phyloP scores from a whole-genome alignment of 176 grass and related monocot species.

The Pontederia crassipes region DNA sequence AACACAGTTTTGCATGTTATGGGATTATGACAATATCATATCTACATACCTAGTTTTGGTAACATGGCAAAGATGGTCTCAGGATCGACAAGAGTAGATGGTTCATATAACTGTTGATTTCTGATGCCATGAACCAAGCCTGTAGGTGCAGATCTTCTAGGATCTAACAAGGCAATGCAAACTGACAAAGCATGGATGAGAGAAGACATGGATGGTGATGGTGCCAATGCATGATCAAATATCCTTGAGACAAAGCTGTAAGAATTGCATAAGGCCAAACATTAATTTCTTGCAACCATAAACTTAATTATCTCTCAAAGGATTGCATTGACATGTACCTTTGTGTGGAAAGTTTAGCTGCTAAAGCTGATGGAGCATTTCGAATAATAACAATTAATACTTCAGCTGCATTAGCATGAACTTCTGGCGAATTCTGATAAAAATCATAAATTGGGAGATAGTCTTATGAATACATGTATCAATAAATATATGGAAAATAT shows the following conservation, averaged over 20 bases:
- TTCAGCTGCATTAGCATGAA: conserved; percentile 23
- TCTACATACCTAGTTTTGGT: conserved; percentile 12
- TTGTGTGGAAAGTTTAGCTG: conserved; percentile 25
- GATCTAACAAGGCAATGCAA: conserved; percentile 27
- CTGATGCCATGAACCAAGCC: background rate
- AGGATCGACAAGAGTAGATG: conserved; percentile 10
- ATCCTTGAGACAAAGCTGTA: conserved; percentile 18
- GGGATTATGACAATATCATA: background rate
- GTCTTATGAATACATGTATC: background rate
- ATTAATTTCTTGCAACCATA: background rate
- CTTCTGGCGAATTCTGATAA: conserved; percentile 22
- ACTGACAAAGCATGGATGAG: conserved; percentile 22
- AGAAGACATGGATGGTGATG: conserved; percentile 13
- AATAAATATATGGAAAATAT: background rate
- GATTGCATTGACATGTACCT: background rate
- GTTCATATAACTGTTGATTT: conserved; percentile 18
- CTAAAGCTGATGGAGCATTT: conserved; percentile 25
- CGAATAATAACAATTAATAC: conserved; percentile 19
- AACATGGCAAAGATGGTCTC: conserved; percentile 16
- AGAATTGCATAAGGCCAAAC: too few relatives aligned
- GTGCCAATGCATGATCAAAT: conserved; percentile 18
- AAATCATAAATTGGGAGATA: background rate
- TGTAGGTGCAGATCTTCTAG: conserved; percentile 15
- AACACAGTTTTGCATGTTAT: background rate
- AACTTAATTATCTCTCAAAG: background rate